phyloP scores from a whole-genome alignment of 1,284 basidiomycete species.

The Ustilago tritici region DNA sequence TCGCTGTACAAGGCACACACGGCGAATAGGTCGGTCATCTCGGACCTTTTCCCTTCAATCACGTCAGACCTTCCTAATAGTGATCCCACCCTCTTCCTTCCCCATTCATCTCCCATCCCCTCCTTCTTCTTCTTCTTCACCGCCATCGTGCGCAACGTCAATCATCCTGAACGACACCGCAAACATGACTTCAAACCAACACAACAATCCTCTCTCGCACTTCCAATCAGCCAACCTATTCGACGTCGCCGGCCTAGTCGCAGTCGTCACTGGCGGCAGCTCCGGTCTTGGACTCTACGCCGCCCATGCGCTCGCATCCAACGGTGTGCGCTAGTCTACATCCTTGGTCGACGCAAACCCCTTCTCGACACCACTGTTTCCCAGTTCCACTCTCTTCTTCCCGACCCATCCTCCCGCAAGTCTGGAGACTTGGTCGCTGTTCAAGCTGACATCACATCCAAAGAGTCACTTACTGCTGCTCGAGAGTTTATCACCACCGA shows the following conservation, averaged over 20 bases:
- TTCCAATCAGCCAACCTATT: constrained; percentile 27
- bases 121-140: neutral
- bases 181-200: constrained; percentile 9
- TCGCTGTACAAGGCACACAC: neutral
- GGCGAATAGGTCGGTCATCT: constrained; percentile 1
- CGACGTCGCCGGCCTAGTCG: constrained; percentile 29
- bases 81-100: neutral
- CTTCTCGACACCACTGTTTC: constrained; percentile 28
- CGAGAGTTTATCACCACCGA: constrained; percentile 19
- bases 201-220: constrained; percentile 22
- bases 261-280: constrained; percentile 49
- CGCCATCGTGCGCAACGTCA: neutral
- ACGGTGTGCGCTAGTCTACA: constrained; percentile 54
- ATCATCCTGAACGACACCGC: neutral
- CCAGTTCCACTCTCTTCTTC: constrained; percentile 12
- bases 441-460: constrained; percentile 44
- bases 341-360: constrained; percentile 39
- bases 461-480: constrained; percentile 28
- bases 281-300: constrained; percentile 51
- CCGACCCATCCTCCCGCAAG: neutral
- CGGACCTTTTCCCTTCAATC: neutral
- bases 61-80: constrained; percentile 2
- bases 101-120: neutral
- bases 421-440: constrained; percentile 26
- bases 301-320: constrained; percentile 47